Base-by-base conservation (phyloP, 768 basidiomycete genomes). In the Arthromyces matolae region DNA sequence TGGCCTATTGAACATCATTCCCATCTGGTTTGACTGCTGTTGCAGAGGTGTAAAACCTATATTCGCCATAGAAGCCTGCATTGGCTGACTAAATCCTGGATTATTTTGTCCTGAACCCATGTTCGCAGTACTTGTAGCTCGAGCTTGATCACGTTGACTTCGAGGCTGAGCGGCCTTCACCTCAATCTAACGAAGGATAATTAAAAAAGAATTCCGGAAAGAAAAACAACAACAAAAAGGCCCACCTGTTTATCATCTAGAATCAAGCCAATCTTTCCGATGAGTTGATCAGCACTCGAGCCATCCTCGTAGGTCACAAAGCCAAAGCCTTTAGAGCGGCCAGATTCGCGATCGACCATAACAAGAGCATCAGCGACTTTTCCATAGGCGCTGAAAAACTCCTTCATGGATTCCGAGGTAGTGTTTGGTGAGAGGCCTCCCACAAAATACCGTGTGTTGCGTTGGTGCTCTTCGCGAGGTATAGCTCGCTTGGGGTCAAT, bases 401-500 rank as follows among this genome's bases (percentile, higher is more conserved):
- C 71, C 27, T 78, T 76, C 77, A 92, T 81, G 2, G 79, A 74
- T 19, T 89, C 86, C 5, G 82, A 78, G 0, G 82, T 87, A 29
- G 88, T 86, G 5, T 67, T 62, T 1, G 83, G 75, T 0, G 86
- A 74, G 3, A 92, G 72, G 13, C 87, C 86, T 10, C 89, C 89
- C 3, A 92, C 86, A 55, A 92, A 92, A 57, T 89, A 84, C 42
- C 89, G 86, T 28, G 85, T 83, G 46, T 86, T 85, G 16, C 80
- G 69, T 38, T 82, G 64, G 58, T 89, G 88, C 54, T 91, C 89
- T 61, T 87, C 83, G 39, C 88, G 78, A 7, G 89, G 89, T 48
- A 92, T 90, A 0, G 89, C 89, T 32, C 89, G 81, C 65, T 92
- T 92, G 4, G 89, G 89, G 59, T 92, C 89, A 58, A 92, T 92